Conservation (phyloP, 352 stramenopile genomes). For the Discostella stelligera region DNA sequence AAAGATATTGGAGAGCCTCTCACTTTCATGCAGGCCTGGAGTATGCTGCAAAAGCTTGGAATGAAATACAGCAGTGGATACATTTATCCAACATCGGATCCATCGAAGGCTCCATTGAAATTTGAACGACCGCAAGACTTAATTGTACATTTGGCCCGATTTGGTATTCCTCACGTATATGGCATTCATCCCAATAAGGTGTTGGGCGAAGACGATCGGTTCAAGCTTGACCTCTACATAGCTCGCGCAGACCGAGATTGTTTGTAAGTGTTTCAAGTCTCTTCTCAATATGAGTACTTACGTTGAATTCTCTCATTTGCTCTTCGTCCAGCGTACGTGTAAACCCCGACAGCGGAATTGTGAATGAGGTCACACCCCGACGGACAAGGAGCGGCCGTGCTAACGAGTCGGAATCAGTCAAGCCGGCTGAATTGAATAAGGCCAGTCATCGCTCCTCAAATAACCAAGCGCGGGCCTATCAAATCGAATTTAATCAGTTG, state of each 20-base stretch:
- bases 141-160: conserved; percentile 4
- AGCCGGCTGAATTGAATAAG: background rate
- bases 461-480: conserved; percentile 9
- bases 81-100: conserved; percentile 16
- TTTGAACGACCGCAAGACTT: conserved; percentile 6
- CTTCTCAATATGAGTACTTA: background rate
- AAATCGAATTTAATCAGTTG: conserved; percentile 15
- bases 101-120: conserved; percentile 2
- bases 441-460: background rate
- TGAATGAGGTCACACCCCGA: conserved; percentile 21
- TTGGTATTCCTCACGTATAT: conserved; percentile 7
- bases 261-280: conserved; percentile 29
- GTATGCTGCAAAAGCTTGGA: conserved; percentile 28
- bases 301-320: conserved; percentile 1
- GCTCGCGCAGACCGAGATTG: conserved; percentile 13
- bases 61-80: conserved; percentile 21
- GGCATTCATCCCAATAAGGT: conserved; percentile 1
- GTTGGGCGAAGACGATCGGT: conserved; percentile 10
- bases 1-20: conserved; percentile 16
- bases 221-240: conserved; percentile 21
- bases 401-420: conserved; percentile 1
- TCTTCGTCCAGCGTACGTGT: conserved; percentile 24
- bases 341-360: conserved; percentile 12
- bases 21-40: conserved; percentile 9
- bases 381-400: conserved; percentile 6